Evolutionary conservation across 2,329 filamentous ascomycete species (phyloP), one percentile per base, ranked within the genome.

Genomic region (Pseudohalonectria lignicola): DNA sequence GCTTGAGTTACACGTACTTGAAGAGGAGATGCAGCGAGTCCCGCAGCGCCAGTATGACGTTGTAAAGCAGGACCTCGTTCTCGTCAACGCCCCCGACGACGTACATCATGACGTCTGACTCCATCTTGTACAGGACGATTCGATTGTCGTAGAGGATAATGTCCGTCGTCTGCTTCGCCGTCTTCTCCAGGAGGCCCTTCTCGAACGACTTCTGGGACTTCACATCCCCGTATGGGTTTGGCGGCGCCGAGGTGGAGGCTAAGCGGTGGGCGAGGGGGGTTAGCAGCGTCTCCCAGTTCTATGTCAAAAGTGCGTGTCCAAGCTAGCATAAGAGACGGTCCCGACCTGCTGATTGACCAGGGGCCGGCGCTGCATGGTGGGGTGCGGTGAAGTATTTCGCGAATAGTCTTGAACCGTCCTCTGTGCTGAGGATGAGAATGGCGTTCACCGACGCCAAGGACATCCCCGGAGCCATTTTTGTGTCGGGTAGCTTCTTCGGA

Each of bases 121-220:
- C 92, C 67, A 83, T 83, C 77, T 98, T 98, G 72, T 95, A 98
- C 37, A 96, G 81, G 39, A 96, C 86, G 44, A 98, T 82, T 53
- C 86, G 79, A 66, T 93, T 93, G 64, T 98, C 92, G 65, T 95
- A 96, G 40, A 98, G 77, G 50, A 98, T 93, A 52, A 98, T 92
- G 65, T 96, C 92, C 51, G 83, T 86, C 12, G 78, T 88, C 66
- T 93, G 86, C 71, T 96, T 98, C 49, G 84, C 82, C 13, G 92
- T 96, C 44, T 98, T 96, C 54, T 94, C 82, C 43, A 95, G 67
- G 29, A 98, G 74, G 5, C 88, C 92, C 67, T 95, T 95, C 63
- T 98, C 92, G 55, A 98, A 98, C 2, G 84, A 75, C 62, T 93
- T 94, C 65, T 98, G 92, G 51, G 93, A 79, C 68, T 95, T 95